Evolutionary conservation across 805 yeast species (phyloP).

Genomic region (Candida chauliodis): DNA sequence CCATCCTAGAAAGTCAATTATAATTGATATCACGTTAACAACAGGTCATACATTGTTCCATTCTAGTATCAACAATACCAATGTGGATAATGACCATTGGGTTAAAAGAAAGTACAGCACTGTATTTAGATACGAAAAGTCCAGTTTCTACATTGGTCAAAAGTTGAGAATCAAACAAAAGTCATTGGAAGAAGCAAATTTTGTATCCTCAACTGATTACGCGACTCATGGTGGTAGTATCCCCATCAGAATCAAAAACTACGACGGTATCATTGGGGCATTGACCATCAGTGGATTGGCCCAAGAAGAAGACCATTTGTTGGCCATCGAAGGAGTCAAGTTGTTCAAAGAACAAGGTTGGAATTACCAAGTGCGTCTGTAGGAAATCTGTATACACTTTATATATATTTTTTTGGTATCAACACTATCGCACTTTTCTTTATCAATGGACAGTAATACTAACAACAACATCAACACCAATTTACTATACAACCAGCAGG

Average conservation of each 20-base stretch:
- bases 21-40: constrained; percentile 45
- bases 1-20: constrained; percentile 30
- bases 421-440: no score
- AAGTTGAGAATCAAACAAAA: constrained; percentile 34
- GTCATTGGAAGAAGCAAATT: constrained; percentile 35
- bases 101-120: constrained; percentile 47
- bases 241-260: constrained; percentile 40
- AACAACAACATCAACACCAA: not conserved
- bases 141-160: constrained; percentile 47
- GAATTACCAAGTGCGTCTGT: not conserved
- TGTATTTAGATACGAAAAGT: constrained; percentile 44
- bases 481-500: not conserved
- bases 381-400: not conserved
- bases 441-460: not conserved
- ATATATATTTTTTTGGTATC: no score
- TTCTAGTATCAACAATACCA: constrained; percentile 34
- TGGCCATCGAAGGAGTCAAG: constrained; percentile 36
- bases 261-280: constrained; percentile 41
- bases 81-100: constrained; percentile 54
- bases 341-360: constrained; percentile 5
- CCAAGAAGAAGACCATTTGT: constrained; percentile 51
- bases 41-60: constrained; percentile 49
- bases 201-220: constrained; percentile 40
- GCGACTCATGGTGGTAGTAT: constrained; percentile 58
- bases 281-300: constrained; percentile 55